A percentile compares a stretch with the other conserved stretches of the same genome.
Conservation (phyloP, 163 green algal species). For the Prototheca stagnorum region DNA sequence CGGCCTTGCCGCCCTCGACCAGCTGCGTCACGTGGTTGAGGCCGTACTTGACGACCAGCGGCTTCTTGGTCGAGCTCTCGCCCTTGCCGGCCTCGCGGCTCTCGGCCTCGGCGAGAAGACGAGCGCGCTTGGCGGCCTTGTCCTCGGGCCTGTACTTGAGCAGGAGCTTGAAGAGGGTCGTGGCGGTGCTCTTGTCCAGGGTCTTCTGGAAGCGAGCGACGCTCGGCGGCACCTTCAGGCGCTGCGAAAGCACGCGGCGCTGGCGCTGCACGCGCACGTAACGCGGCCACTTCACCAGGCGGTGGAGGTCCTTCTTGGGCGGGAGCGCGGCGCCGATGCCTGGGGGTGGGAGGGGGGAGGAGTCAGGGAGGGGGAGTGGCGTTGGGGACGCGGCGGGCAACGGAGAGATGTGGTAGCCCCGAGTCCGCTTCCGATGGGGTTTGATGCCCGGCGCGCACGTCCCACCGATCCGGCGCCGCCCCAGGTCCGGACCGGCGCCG, state of each 20-base stretch:
- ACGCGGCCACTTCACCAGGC: slow-evolving; percentile 97
- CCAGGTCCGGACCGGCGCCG: neutral
- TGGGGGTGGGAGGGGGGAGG: slow-evolving; percentile 2
- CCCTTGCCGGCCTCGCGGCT: slow-evolving; percentile 20
- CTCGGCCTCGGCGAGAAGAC: slow-evolving; percentile 67
- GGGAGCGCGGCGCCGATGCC: slow-evolving; percentile 45
- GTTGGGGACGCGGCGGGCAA: neutral
- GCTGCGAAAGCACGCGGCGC: slow-evolving; percentile 77
- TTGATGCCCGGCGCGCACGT: neutral
- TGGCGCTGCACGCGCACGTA: slow-evolving; percentile 96
- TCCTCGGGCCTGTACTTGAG: slow-evolving; percentile 98
- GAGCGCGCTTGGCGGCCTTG: slow-evolving; percentile 87
- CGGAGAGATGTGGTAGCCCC: neutral
- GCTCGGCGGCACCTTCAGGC: slow-evolving; percentile 79
- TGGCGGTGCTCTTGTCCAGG: slow-evolving; percentile 85
- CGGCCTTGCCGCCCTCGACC: slow-evolving; percentile 85
- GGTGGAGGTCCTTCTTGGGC: slow-evolving; percentile 78
- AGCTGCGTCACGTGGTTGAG: slow-evolving; percentile 98
- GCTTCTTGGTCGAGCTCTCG: slow-evolving; percentile 91
- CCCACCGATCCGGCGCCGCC: neutral
- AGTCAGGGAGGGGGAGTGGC: neutral
- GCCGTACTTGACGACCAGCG: slow-evolving; percentile 96
- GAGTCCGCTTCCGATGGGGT: neutral
- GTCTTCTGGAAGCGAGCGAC: slow-evolving; percentile 91
- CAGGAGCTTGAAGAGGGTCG: slow-evolving; percentile 93